Conservation (phyloP, 129 eudicot genomes). For the Solidago caesia region DNA sequence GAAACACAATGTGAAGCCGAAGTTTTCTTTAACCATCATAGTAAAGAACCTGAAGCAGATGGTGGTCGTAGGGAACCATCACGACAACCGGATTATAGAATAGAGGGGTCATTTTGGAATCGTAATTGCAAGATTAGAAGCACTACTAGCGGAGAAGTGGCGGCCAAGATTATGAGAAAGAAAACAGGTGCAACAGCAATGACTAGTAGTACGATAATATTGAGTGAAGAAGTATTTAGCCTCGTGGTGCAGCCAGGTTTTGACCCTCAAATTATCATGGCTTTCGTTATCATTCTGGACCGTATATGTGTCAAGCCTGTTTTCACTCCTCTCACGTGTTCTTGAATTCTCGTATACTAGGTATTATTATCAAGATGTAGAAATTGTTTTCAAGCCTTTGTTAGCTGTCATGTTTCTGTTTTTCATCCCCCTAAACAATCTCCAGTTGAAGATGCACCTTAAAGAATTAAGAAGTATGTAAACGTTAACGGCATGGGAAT, state of each 20-base stretch:
- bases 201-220: constrained; percentile 22
- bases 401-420: background rate
- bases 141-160: constrained; percentile 26
- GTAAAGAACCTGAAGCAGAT: background rate
- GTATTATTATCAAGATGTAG: background rate
- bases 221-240: constrained; percentile 42
- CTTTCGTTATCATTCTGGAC: constrained; percentile 41
- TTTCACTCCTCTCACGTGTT: constrained; percentile 35
- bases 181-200: constrained; percentile 1
- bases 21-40: constrained; percentile 25
- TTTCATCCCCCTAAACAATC: too few species aligned
- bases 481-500: too few species aligned
- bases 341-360: background rate
- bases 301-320: constrained; percentile 42
- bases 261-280: constrained; percentile 42
- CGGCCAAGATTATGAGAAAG: constrained; percentile 40
- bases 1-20: constrained; percentile 35
- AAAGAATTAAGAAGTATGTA: too few species aligned
- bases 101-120: constrained; percentile 41
- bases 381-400: background rate
- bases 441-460: too few species aligned
- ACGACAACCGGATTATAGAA: constrained; percentile 25
- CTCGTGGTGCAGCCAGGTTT: constrained; percentile 38
- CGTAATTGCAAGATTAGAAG: constrained; percentile 43
- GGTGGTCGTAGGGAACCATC: background rate